Evolutionary conservation across 2,329 filamentous ascomycete genomes (phyloP), one percentile per base, ranked within the genome.

Genomic region (Aureobasidium sp.): DNA sequence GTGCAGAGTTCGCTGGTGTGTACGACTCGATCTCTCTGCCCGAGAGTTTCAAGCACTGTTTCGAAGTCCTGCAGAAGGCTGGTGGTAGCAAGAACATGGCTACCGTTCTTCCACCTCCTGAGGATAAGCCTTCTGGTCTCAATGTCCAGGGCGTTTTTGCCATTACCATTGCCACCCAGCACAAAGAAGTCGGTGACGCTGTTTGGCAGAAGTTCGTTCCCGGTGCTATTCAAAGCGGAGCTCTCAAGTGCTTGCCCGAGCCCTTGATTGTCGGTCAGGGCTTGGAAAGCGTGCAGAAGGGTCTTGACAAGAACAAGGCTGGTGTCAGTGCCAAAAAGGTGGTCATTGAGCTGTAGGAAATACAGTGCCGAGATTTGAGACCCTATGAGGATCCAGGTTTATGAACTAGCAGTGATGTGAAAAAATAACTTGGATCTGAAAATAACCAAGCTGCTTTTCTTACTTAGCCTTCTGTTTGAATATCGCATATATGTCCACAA

Each of bases 321-420:
- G 76, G 76, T 27, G 75, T 78, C 10, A 73, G 70, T 63, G 76
- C 73, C 10, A 69, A 67, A 63, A 78, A 78, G 66, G 65, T 78
- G 12, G 74, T 76, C 8, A 70, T 77, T 37, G 64, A 66, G 64
- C 52, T 66, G 46, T 48, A 29, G 26, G 26, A 5, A n/a, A 3
- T 17, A 3, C 7, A 9, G 7, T n/a, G 5, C 9, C 10, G 5
- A 17, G 7, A n/a, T 7, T 4, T 2, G 3, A 32, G 26, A 9
- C 15, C 26, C 17, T n/a, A 3, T 8, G 12, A 48, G 29, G 46
- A 1, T 29, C 44, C 15, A 17, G 46, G 13, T 7, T n/a, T 6
- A 27, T 17, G 17, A 5, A 26, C 41, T 44, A 10, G 44, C 24
- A 47, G 13, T 48, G 32, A 48, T n/a, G 13, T 48, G 26, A 29